Conservation (phyloP, 176 grass and related monocot species). For the Oryza glaberrima region DNA sequence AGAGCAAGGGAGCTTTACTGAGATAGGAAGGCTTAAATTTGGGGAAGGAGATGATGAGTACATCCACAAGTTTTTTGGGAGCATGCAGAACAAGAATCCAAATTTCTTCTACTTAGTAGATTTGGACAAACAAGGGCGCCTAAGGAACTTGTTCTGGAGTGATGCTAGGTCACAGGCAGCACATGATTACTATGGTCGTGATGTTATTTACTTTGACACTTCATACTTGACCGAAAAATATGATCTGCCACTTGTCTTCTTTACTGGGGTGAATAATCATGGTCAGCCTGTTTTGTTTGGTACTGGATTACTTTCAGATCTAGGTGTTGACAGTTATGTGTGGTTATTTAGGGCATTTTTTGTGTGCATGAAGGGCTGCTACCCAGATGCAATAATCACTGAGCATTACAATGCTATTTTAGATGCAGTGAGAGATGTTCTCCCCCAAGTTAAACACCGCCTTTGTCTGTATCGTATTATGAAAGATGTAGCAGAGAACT, state of each 20-base stretch:
- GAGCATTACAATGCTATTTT: constrained; percentile 81
- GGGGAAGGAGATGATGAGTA: constrained; percentile 71
- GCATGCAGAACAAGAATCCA: constrained; percentile 79
- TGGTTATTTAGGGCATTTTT: constrained; percentile 95
- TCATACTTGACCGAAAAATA: constrained; percentile 80
- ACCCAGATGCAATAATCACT: constrained; percentile 68
- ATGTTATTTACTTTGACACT: constrained; percentile 89
- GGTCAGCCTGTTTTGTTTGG: constrained; percentile 80
- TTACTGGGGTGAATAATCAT: constrained; percentile 93
- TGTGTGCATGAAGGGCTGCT: constrained; percentile 59
- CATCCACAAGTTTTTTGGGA: constrained; percentile 70
- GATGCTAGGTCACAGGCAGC: constrained; percentile 87
- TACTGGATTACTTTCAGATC: constrained; percentile 80
- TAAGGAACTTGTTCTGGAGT: constrained; percentile 87
- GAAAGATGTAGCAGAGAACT: constrained; percentile 77
- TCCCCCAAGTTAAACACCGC: constrained; percentile 69
- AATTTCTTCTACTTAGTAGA: constrained; percentile 86
- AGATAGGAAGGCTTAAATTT: constrained; percentile 69
- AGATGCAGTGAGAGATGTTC: constrained; percentile 66
- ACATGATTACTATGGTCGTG: constrained; percentile 68
- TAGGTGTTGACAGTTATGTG: constrained; percentile 73
- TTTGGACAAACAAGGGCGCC: constrained; percentile 71
- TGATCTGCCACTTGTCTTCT: constrained; percentile 80
- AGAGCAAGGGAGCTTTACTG: constrained; percentile 52
- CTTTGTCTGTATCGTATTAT: constrained; percentile 81